Evolutionary conservation across 208 protist species (phyloP), one percentile per base, ranked within the genome.

Genomic region (Acanthamoeba triangularis): DNA sequence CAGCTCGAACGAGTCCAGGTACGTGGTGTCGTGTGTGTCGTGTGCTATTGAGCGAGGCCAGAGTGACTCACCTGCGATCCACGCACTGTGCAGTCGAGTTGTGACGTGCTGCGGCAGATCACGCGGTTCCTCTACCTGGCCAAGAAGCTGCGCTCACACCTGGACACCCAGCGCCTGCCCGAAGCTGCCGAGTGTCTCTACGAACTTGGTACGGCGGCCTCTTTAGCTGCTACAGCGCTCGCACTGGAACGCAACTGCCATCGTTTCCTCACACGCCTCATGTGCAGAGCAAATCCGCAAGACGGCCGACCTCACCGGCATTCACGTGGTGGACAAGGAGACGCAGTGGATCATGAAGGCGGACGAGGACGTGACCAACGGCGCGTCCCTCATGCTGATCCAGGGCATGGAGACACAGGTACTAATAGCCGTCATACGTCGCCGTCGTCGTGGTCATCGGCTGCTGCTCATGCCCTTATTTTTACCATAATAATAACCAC

Each of bases 381-480:
- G 78, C 20, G 82, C 96, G 35, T 95, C 93, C 2, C 93, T 74
- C 23, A 67, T 96, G 41, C 61, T 97, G 18, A 28, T 88, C 47
- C 96, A 97, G 91, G 95, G 93, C 20, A 95, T 97, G 93, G 95
- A 97, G 28, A 96, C 85, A 90, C 96, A 97, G 52, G 82, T 90
- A 37, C 16, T 7, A 3, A 59, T 52, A 49, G 25, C 14, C 2
- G 41, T 7, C 76, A 5, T 33, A 10, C n/a, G 23, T 87, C 33
- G 20, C 18, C 37, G 25, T 28, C 8, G 23, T 87, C 10, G 25
- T 65, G 59, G 18, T n/a, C 25, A 65, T 10, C 28, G 56, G 23
- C 56, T 63, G 56, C 59, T 65, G 16, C 59, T 56, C 2, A 25
- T 28, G 78, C 30, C 23, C 14, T 49, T 14, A 23, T 28, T 78